Percentiles rank a stretch among this genome's conserved stretches.
Conservation (phyloP, 257 asterid species). For the Mitragyna speciosa region DNA sequence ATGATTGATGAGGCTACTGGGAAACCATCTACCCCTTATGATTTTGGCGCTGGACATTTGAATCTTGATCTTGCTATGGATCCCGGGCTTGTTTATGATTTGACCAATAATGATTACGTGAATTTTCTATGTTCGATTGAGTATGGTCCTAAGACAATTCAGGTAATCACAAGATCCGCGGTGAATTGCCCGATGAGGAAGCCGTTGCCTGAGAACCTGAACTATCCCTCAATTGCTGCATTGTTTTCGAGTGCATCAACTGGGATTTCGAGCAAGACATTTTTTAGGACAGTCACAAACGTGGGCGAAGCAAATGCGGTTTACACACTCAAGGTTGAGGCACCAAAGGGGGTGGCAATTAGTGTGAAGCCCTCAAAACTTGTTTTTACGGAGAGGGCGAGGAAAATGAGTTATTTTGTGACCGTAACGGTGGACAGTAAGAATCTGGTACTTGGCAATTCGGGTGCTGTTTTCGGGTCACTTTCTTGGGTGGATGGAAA, state of each 20-base stretch:
- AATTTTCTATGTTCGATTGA: conserved; percentile 76
- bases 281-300: conserved; percentile 73
- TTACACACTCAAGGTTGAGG: conserved; percentile 52
- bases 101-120: conserved; percentile 62
- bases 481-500: conserved; percentile 85
- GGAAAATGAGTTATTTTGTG: conserved; percentile 66
- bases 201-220: conserved; percentile 72
- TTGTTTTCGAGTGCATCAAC: conserved; percentile 49
- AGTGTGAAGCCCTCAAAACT: conserved; percentile 70
- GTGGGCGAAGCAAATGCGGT: conserved; percentile 63
- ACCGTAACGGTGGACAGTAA: conserved; percentile 54
- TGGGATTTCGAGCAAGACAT: conserved; percentile 60
- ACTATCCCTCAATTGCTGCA: conserved; percentile 87
- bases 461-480: conserved; percentile 86
- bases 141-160: conserved; percentile 81
- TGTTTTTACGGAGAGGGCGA: conserved; percentile 56
- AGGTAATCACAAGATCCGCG: conserved; percentile 71
- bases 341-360: conserved; percentile 75
- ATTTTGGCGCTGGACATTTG: conserved; percentile 87
- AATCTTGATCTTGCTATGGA: conserved; percentile 85
- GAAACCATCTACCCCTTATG: conserved; percentile 73
- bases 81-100: conserved; percentile 86
- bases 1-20: conserved; percentile 75
- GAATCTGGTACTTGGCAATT: conserved; percentile 59
- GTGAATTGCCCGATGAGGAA: conserved; percentile 76